phyloP scores from a whole-genome alignment of 169 alveolate species.

The Eimeria tenella region DNA sequence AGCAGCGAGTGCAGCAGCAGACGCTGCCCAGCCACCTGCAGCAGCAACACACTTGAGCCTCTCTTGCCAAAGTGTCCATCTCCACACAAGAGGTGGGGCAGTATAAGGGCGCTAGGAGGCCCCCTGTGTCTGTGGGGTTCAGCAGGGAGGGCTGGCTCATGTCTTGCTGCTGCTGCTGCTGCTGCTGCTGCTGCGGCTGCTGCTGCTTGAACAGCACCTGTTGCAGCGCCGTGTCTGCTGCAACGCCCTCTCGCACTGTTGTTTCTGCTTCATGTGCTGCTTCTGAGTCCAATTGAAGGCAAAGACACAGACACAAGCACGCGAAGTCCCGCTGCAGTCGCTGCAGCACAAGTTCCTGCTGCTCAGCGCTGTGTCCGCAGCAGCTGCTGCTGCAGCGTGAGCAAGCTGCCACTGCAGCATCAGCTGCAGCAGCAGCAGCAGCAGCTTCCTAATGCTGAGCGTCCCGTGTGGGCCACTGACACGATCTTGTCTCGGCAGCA shows the following conservation, averaged over 20 bases:
- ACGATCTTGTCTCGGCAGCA: too few relatives aligned
- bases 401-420: too few relatives aligned
- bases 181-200: constrained; percentile 34
- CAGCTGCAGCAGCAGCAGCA: too few relatives aligned
- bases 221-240: constrained; percentile 58
- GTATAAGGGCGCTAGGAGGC: constrained; percentile 28
- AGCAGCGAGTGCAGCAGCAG: not conserved
- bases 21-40: not conserved
- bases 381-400: not conserved
- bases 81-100: constrained; percentile 22
- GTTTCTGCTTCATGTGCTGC: not conserved
- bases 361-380: not conserved
- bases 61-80: not conserved
- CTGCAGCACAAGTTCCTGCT: not conserved
- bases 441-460: too few relatives aligned
- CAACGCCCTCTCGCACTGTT: constrained; percentile 37
- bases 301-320: not conserved
- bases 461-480: too few relatives aligned
- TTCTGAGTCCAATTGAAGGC: not conserved
- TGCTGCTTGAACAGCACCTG: constrained; percentile 1
- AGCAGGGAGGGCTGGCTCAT: not conserved
- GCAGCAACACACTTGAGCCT: constrained; percentile 19
- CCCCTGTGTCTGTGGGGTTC: not conserved
- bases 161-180: not conserved
- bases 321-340: not conserved